These are phyloP conservation scores for Penstemon newberryi DNA, from an alignment of 257 asterid species.

Conservation along the genomic window DNA sequence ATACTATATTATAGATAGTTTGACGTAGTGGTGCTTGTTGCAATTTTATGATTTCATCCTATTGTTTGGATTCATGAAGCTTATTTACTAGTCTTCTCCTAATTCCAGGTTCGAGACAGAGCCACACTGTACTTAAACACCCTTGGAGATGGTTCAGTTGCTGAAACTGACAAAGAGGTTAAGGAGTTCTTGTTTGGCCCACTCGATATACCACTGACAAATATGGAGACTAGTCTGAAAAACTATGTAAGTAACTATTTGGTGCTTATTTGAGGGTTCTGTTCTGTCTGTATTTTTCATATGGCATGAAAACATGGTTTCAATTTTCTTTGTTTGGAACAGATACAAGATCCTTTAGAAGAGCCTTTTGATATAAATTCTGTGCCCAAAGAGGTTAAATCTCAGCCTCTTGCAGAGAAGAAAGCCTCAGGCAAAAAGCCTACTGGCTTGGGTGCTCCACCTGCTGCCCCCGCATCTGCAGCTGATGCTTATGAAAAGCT, in stretches of 20 bases:
- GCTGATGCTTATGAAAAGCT: constrained; percentile 81
- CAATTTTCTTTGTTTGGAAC: constrained; percentile 32
- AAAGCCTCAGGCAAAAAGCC: constrained; percentile 90
- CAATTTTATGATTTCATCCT: neutral
- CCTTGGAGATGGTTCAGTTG: constrained; percentile 88
- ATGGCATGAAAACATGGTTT: constrained; percentile 12
- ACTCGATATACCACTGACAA: constrained; percentile 73
- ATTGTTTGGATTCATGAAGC: constrained; percentile 12
- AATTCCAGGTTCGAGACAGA: constrained; percentile 89
- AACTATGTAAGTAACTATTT: constrained; percentile 61
- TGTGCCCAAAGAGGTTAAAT: constrained; percentile 88
- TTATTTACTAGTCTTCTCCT: constrained; percentile 17
- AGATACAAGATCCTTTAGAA: constrained; percentile 69
- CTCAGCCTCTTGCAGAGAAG: constrained; percentile 94
- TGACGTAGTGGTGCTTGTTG: constrained; percentile 5
- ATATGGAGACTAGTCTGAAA: constrained; percentile 89
- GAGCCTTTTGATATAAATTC: constrained; percentile 81
- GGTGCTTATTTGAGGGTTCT: constrained; percentile 9
- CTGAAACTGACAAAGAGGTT: constrained; percentile 84
- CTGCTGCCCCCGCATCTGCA: constrained; percentile 66
- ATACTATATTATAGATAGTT: too few species aligned
- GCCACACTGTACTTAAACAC: constrained; percentile 98
- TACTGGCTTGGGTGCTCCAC: constrained; percentile 82
- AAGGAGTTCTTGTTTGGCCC: constrained; percentile 91
- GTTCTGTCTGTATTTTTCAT: constrained; percentile 16